Evolutionary conservation across 2,329 filamentous ascomycete species (phyloP), one percentile per base, ranked within the genome.

Genomic region (Cordyceps javanica): DNA sequence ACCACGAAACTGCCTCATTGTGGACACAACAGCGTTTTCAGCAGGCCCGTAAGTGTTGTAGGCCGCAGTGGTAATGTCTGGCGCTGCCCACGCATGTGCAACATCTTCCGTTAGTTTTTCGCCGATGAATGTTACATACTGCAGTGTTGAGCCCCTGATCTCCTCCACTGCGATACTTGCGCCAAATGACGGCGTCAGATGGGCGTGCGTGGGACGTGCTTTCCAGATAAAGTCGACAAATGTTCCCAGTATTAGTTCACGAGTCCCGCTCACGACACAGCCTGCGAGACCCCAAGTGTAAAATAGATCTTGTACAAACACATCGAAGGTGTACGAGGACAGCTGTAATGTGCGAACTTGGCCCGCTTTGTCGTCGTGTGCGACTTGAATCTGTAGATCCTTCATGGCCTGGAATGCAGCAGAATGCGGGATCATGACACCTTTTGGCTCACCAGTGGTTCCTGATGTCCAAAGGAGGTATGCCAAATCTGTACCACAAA

Each of bases 241-340:
- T 60, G 84, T 76, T 45, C 73, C 72, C 58, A 83, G 80, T 4
- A 86, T 68, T 16, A 81, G 70, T 56, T 84, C 80, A 58, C 82
- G 81, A 1, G 73, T 76, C 0, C 79, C 79, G 25, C 81, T 78
- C 64, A 82, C 83, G n/a, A 87, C 68, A 30, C 76, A 77, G 68
- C 85, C 83, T 7, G 83, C 83, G n/a, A 72, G 72, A 58, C 78
- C 73, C 78, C 82, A 85, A 2, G 83, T 74, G 64, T 83, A 85
- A 65, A 87, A 86, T 11, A 86, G 82, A 61, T 87, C 85, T 62
- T 86, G 85, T 0, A 86, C 81, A 28, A 71, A 75, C 11, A 73
- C 72, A 58, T 75, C 72, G 50, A 75, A 75, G 21, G 66, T 73
- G 58, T 68, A 71, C 19, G 68, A 62, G 1, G 70, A 72, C 41